These are phyloP conservation scores for Anisodus tanguticus DNA, from an alignment of 257 asterid genomes.

Conservation along the genomic window DNA sequence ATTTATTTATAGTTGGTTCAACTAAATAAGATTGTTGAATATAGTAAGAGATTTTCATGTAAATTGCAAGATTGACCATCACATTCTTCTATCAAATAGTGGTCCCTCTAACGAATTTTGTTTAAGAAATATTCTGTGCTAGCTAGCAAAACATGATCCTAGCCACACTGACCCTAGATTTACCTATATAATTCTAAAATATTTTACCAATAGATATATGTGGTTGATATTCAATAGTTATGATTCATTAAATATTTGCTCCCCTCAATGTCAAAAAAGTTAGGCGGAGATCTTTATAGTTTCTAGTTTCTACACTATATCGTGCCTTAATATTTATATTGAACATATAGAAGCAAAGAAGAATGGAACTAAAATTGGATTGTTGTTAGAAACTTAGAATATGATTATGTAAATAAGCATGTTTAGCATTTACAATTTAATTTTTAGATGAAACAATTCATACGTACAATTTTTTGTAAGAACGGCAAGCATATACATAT, in stretches of 20 bases:
- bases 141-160: conserved; percentile 8
- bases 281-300: neutral
- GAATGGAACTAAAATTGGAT: neutral
- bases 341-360: neutral
- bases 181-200: neutral
- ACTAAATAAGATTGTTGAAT: neutral
- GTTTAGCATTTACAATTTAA: too few species aligned
- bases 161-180: neutral
- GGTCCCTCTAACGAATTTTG: neutral
- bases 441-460: neutral
- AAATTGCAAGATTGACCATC: conserved; percentile 13
- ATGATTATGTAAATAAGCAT: neutral
- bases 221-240: conserved; percentile 4
- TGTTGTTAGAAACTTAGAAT: too few species aligned
- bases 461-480: neutral
- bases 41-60: conserved; percentile 10
- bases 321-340: neutral
- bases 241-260: neutral
- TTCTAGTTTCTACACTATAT: neutral
- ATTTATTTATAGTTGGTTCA: conserved; percentile 4
- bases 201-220: neutral
- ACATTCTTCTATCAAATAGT: conserved; percentile 7
- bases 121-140: conserved; percentile 9
- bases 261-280: neutral
- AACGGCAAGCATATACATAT: too few species aligned